Percentiles rank a stretch among this genome's conserved stretches.
Evolutionary conservation across 306 rosid genomes (phyloP).

Genomic region (Ormosia semicastrata): DNA sequence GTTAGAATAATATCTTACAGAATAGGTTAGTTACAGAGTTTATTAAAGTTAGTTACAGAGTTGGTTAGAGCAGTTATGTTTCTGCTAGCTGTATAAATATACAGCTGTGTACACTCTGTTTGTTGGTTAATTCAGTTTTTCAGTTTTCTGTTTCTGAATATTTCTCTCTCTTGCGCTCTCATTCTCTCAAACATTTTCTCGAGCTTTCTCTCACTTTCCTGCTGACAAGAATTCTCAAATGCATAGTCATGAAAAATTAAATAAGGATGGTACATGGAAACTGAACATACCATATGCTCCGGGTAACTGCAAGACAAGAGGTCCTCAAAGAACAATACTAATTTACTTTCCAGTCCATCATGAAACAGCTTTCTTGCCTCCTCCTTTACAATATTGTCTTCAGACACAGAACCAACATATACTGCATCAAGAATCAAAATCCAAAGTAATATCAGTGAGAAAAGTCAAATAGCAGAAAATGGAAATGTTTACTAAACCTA

Average conservation of each 20-base stretch:
- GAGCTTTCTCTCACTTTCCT: too few relatives aligned
- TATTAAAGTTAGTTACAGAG: too few relatives aligned
- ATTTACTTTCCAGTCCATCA: conserved; percentile 74
- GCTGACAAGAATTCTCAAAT: background rate
- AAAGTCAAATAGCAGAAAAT: conserved; percentile 5
- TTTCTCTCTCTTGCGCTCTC: too few relatives aligned
- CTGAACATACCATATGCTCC: conserved; percentile 67
- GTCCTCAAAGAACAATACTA: conserved; percentile 55
- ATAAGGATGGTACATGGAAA: conserved; percentile 6
- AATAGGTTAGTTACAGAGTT: too few relatives aligned
- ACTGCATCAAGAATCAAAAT: conserved; percentile 54
- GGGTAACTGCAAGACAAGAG: conserved; percentile 67
- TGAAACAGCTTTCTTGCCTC: conserved; percentile 66
- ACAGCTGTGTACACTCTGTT: too few relatives aligned
- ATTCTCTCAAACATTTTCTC: too few relatives aligned
- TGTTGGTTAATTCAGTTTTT: too few relatives aligned
- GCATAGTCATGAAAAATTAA: conserved; percentile 14
- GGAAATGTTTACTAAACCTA: conserved; percentile 1
- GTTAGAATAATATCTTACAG: too few relatives aligned
- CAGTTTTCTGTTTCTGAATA: too few relatives aligned
- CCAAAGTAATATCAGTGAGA: conserved; percentile 27
- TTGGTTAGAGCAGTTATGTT: too few relatives aligned
- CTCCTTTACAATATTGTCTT: conserved; percentile 52
- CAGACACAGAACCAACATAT: conserved; percentile 54
- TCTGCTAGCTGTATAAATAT: too few relatives aligned